Evolutionary conservation across 2,329 filamentous ascomycete genomes (phyloP).

Genomic region (Penicillium sp.): DNA sequence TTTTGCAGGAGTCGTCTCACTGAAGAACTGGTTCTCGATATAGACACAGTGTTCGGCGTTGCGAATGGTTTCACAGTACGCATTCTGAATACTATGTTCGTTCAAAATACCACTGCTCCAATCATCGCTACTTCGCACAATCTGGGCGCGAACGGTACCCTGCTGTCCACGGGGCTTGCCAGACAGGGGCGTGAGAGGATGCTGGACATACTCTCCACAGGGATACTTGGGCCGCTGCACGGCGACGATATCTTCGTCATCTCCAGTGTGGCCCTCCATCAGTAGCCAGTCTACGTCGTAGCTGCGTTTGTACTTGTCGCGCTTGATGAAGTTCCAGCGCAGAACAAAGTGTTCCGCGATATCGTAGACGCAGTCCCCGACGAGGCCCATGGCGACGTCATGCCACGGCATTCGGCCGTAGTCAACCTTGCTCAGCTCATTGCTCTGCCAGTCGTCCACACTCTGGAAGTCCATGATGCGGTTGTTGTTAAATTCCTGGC

Average conservation of each 20-base stretch:
- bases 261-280: slow-evolving; percentile 70
- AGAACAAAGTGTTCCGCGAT: slow-evolving; percentile 94
- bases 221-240: slow-evolving; percentile 88
- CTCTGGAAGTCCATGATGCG: slow-evolving; percentile 92
- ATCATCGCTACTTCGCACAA: slow-evolving; percentile 86
- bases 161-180: slow-evolving; percentile 62
- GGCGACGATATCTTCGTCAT: slow-evolving; percentile 80
- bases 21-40: slow-evolving; percentile 99
- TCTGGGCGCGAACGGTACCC: slow-evolving; percentile 75
- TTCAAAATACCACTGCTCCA: slow-evolving; percentile 90
- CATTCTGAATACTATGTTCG: slow-evolving; percentile 82
- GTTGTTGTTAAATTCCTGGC: slow-evolving; percentile 98
- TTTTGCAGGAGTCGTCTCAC: slow-evolving; percentile 33
- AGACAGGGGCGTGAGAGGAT: slow-evolving; percentile 69
- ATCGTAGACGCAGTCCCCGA: slow-evolving; percentile 86
- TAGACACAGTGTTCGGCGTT: slow-evolving; percentile 92
- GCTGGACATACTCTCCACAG: slow-evolving; percentile 80
- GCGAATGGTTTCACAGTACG: slow-evolving; percentile 79
- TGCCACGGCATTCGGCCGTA: slow-evolving; percentile 98
- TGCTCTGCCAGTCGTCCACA: slow-evolving; percentile 87
- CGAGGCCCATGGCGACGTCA: slow-evolving; percentile 87
- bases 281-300: slow-evolving; percentile 79
- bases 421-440: slow-evolving; percentile 86
- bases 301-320: slow-evolving; percentile 96
- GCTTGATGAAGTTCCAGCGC: slow-evolving; percentile 94